Evolutionary conservation across 176 grass and related monocot species (phyloP).

Genomic region (Carex parvula): DNA sequence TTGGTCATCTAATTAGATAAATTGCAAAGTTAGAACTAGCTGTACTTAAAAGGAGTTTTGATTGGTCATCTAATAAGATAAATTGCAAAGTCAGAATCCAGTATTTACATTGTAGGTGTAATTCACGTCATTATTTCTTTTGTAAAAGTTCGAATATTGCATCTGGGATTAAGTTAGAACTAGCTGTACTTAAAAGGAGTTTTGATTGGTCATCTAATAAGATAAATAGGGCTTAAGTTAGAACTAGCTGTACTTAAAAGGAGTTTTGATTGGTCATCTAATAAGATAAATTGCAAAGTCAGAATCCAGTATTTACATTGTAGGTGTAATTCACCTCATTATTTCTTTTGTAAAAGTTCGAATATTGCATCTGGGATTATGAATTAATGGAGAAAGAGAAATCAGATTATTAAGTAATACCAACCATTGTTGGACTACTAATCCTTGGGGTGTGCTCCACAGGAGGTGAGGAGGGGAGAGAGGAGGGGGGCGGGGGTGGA

Average conservation of each 20-base stretch:
- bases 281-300: neutral
- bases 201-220: no score
- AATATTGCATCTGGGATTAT: neutral
- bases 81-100: neutral
- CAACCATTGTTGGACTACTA: neutral
- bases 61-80: no score
- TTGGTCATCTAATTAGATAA: no score
- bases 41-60: neutral
- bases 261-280: neutral
- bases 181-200: no score
- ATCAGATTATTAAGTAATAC: neutral
- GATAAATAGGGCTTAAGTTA: neutral
- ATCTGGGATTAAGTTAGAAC: no score
- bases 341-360: neutral
- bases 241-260: neutral
- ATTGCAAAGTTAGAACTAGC: neutral
- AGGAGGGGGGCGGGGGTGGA: no score
- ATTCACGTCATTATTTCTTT: neutral
- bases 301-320: neutral
- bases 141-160: neutral
- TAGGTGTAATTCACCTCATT: neutral
- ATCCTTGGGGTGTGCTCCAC: neutral
- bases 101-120: neutral
- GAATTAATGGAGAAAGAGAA: neutral
- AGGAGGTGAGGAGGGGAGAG: no score